Evolutionary conservation across 2,329 filamentous ascomycete species (phyloP), one percentile per base, ranked within the genome.

Genomic region (Colletotrichum lini): DNA sequence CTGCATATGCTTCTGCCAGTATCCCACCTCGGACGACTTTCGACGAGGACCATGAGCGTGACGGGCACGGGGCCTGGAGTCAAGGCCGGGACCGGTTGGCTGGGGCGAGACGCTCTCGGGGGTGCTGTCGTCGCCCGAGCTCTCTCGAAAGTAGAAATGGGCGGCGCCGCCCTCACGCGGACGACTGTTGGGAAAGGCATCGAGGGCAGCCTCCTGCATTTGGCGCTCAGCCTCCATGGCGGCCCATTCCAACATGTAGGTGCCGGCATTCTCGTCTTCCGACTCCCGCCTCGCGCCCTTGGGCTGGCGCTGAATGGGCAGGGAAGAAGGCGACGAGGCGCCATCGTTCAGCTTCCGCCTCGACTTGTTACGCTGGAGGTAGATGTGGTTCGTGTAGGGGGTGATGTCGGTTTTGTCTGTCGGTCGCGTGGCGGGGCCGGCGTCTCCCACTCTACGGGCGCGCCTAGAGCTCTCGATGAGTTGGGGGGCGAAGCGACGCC

Each of bases 1-100:
- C 75, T 94, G 92, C 92, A 96, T 93, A 76, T 94, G 92, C 76
- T 91, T 89, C 77, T 96, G 87, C 78, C 94, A 94, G 91, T 93
- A 96, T 62, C 89, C 87, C 75, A 90, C 86, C 60, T 89, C 88
- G 2, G 90, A 91, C 57, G 90, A 90, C 77, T 91, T 90, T 50
- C 90, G 87, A 69, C 89, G 84, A 35, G 79, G 69, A 52, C 82
- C 80, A 61, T 79, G 78, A 15, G 66, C 54, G 13, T 70, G 66
- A 47, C 65, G 60, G 21, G 60, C 60, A 35, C 67, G 67, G 52
- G 76, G 74, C 57, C 73, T 73, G 56, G 53, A 72, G 67, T 76
- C 75, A 52, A 70, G 73, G 30, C 76, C 75, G 53, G 70, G 72
- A 23, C 76, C 75, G 35, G 77, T 75, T 16, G 77, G 74, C n/a